phyloP scores from a whole-genome alignment of 768 basidiomycete species.

The Amanita subjunquillea region DNA sequence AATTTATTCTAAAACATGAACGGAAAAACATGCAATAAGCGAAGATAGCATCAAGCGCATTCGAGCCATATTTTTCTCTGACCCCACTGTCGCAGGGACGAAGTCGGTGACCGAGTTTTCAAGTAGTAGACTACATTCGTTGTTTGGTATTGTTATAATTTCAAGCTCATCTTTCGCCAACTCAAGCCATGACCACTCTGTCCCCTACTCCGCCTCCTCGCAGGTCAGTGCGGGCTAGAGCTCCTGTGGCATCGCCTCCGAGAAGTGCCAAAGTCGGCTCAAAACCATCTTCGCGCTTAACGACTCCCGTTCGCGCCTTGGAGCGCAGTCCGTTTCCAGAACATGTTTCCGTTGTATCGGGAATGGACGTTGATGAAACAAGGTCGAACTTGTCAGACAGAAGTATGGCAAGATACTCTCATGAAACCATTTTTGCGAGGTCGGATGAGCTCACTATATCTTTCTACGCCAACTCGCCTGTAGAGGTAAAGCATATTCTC shows the following conservation, averaged over 20 bases:
- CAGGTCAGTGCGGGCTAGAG: conserved; percentile 31
- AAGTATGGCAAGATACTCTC: conserved; percentile 21
- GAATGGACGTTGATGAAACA: conserved; percentile 62
- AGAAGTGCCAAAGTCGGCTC: conserved; percentile 18
- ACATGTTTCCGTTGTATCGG: conserved; percentile 34
- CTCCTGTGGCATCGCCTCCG: conserved; percentile 18
- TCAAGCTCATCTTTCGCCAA: neutral
- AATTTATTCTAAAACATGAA: no score
- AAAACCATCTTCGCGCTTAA: conserved; percentile 27
- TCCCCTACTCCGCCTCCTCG: conserved; percentile 51
- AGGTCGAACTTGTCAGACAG: conserved; percentile 28
- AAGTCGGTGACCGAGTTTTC: conserved; percentile 26
- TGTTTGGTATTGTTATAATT: neutral
- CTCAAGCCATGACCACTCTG: conserved; percentile 43
- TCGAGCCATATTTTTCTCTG: conserved; percentile 6
- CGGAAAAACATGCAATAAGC: conserved; percentile 70
- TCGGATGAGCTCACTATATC: conserved; percentile 59
- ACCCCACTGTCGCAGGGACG: conserved; percentile 16
- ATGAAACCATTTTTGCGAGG: conserved; percentile 53
- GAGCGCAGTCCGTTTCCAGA: conserved; percentile 13
- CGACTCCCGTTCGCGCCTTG: conserved; percentile 24
- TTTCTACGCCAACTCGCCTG: conserved; percentile 61
- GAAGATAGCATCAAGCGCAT: conserved; percentile 24
- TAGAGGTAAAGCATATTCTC: conserved; percentile 66
- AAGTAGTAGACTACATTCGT: conserved; percentile 19